Base-by-base conservation (phyloP, 139 green algal genomes). In the Chloropicon primus region DNA sequence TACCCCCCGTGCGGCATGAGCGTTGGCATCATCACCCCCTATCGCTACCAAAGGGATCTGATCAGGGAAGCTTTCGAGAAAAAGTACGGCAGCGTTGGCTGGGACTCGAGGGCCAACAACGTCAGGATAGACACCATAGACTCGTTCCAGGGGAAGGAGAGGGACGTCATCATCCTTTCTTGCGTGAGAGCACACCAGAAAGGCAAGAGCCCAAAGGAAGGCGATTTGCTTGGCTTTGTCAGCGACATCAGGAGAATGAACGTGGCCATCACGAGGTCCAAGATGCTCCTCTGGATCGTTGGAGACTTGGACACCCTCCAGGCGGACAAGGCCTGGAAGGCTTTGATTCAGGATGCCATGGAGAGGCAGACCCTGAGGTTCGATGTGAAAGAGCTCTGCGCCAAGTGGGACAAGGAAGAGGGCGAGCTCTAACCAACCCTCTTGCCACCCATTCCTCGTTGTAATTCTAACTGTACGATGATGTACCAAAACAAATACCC, bases 111-210 rank as follows among this genome's bases (percentile, higher is more conserved):
- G 74, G 74, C 27, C 26, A 22, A 71, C 21, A 72, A 89, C 78
- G 87, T 97, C 26, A 82, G 84, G 3, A 93, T 97, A 2, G 88
- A 94, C 77, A 97, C 93, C 21, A 90, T 98, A 74, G 94, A 98
- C 81, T 85, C 77, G 3, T 98, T 97, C 81, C 93, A 97, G 85
- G 92, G 92, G 73, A 90, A 92, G 83, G 92, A 98, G 88, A 74
- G 94, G 29, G 94, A 98, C 73, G 87, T 98, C 2, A 85, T 97
- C 74, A 94, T 98, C 76, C 81, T 98, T 23, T 93, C 87, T 0
- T 96, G 89, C 79, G 93, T 97, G 71, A 85, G 94, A 1, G 83
- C 89, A 17, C 17, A 5, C 41, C 41, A 62, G 41, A 62, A 62
- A 62, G n/a, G n/a, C n/a, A 62, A 62, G 41, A 62, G 41, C n/a